Conservation (phyloP, 2,329 filamentous ascomycete species). For the Aspergillus pseudoterreus region DNA sequence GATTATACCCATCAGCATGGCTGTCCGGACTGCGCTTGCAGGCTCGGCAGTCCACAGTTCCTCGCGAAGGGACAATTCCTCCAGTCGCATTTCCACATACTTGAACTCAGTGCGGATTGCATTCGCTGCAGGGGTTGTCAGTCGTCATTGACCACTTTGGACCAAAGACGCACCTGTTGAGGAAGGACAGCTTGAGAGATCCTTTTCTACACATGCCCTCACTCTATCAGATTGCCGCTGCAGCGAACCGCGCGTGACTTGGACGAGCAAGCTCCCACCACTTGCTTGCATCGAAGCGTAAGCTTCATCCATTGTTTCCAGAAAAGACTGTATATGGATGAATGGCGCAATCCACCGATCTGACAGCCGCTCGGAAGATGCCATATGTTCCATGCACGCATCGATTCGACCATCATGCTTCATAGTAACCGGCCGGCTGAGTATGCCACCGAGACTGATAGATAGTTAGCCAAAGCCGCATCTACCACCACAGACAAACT, state of each 20-base stretch:
- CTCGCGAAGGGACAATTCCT: conserved; percentile 18
- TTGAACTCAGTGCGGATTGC: conserved; percentile 15
- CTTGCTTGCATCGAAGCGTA: conserved; percentile 16
- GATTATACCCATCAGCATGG: conserved; percentile 18
- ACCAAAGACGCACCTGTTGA: conserved; percentile 10
- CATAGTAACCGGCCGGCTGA: background rate
- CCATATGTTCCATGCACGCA: conserved; percentile 8
- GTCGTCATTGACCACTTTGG: background rate
- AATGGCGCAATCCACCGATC: conserved; percentile 20
- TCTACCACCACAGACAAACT: conserved; percentile 6
- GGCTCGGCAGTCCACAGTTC: conserved; percentile 17
- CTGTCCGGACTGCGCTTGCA: conserved; percentile 11
- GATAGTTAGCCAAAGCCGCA: background rate
- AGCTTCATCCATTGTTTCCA: conserved; percentile 16
- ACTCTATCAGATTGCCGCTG: conserved; percentile 12
- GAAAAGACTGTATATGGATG: conserved; percentile 16
- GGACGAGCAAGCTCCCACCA: conserved; percentile 4
- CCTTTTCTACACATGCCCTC: conserved; percentile 6
- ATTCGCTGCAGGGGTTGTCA: conserved; percentile 9
- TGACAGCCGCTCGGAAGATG: conserved; percentile 10
- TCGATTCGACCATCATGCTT: conserved; percentile 8
- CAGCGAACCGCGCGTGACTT: conserved; percentile 11
- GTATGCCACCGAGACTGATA: background rate
- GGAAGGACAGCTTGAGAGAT: conserved; percentile 7
- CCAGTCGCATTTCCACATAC: conserved; percentile 16